Conservation (phyloP, 2,329 filamentous ascomycete species). For the Colletotrichum simmondsii region DNA sequence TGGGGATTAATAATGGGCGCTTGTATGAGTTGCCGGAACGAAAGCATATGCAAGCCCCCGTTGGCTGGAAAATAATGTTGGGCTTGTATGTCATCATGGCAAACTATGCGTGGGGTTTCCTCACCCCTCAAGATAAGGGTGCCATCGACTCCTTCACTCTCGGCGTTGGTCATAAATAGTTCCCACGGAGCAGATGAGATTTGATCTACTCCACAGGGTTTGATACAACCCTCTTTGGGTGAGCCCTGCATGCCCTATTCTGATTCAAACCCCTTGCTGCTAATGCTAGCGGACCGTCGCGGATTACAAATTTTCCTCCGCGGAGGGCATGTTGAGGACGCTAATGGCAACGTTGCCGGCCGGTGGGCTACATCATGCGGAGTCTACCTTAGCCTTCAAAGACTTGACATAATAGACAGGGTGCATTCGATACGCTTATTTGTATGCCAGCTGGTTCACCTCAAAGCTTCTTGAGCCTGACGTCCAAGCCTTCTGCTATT, state of each 20-base stretch:
- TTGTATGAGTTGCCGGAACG: background rate
- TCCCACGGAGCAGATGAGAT: constrained; percentile 17
- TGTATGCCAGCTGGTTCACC: background rate
- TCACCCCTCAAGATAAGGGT: constrained; percentile 5
- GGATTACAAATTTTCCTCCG: constrained; percentile 24
- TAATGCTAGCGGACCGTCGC: background rate
- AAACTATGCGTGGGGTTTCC: background rate
- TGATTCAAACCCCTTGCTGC: background rate
- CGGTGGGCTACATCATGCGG: constrained; percentile 1
- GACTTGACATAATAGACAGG: constrained; percentile 12
- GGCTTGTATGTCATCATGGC: constrained; percentile 18
- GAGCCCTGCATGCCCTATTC: background rate
- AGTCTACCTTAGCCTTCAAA: constrained; percentile 1
- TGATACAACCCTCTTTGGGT: background rate
- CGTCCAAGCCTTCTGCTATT: background rate
- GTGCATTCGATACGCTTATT: background rate
- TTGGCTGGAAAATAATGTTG: background rate
- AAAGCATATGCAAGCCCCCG: constrained; percentile 16
- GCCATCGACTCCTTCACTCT: background rate
- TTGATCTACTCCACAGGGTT: background rate
- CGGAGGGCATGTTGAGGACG: background rate
- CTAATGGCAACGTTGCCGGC: constrained; percentile 5
- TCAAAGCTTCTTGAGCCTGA: background rate
- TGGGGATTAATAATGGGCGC: constrained; percentile 21
- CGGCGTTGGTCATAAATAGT: constrained; percentile 7